These are phyloP conservation scores for Aspergillus oerlinghausenensis DNA, from an alignment of 2,329 filamentous ascomycete genomes.

Conservation along the genomic window DNA sequence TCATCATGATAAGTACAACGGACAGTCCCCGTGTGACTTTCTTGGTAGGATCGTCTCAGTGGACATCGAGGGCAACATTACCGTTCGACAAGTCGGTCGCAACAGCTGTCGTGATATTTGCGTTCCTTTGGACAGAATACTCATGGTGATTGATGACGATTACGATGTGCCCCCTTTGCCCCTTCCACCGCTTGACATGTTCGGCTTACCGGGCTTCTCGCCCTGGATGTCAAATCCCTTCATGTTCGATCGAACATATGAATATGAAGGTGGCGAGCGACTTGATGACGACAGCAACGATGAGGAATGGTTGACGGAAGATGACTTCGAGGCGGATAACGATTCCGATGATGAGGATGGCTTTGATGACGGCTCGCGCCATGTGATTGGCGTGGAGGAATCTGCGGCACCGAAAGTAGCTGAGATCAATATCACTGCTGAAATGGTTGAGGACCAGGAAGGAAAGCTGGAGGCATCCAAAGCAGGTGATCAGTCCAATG, in stretches of 20 bases:
- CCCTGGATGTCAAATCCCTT: neutral
- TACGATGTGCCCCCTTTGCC: conserved; percentile 6
- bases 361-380: conserved; percentile 6
- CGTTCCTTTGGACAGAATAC: conserved; percentile 46
- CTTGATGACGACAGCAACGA: conserved; percentile 42
- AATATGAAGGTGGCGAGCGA: conserved; percentile 30
- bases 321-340: conserved; percentile 31
- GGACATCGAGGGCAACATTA: conserved; percentile 49
- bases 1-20: conserved; percentile 11
- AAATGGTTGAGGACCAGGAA: conserved; percentile 1
- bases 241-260: conserved; percentile 21
- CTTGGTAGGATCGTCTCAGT: conserved; percentile 55
- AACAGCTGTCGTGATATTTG: conserved; percentile 47
- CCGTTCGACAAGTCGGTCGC: conserved; percentile 51
- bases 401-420: conserved; percentile 3
- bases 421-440: conserved; percentile 6
- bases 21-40: conserved; percentile 39
- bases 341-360: conserved; percentile 18
- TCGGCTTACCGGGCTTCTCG: neutral
- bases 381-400: neutral
- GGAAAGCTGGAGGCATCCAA: conserved; percentile 3
- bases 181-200: neutral
- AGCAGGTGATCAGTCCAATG: neutral
- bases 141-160: conserved; percentile 40
- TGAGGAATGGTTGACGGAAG: conserved; percentile 39